Evolutionary conservation across 768 basidiomycete genomes (phyloP).

Genomic region (Clitopilus hobsonii): DNA sequence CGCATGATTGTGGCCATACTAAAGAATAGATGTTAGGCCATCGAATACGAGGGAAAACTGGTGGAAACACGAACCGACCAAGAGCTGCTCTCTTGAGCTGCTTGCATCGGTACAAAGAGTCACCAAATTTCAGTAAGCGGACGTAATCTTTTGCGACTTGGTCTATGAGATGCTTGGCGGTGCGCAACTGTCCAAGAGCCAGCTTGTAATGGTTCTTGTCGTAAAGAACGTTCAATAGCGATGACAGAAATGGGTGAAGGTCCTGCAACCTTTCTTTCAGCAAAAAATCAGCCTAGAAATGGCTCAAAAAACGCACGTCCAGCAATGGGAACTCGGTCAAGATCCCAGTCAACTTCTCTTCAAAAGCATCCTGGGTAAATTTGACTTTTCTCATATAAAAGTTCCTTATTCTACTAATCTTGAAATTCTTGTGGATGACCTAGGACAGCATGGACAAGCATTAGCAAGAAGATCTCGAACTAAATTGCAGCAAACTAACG

Average conservation of each 20-base stretch:
- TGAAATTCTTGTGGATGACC: constrained; percentile 99
- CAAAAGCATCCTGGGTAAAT: constrained; percentile 95
- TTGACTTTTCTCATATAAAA: constrained; percentile 99
- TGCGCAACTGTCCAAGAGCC: constrained; percentile 94
- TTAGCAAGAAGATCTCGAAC: constrained; percentile 2
- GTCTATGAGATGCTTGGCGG: constrained; percentile 93
- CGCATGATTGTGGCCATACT: constrained; percentile 99
- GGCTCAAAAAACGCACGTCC: constrained; percentile 62
- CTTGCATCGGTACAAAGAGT: constrained; percentile 96
- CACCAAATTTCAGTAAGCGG: constrained; percentile 95
- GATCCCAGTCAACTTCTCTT: constrained; percentile 92
- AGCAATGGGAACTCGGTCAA: constrained; percentile 96
- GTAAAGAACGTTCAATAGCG: constrained; percentile 96
- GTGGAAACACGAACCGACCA: constrained; percentile 73
- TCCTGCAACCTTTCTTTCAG: constrained; percentile 37
- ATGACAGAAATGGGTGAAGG: constrained; percentile 93
- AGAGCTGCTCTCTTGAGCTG: constrained; percentile 97
- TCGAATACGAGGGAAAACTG: background rate
- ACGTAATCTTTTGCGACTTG: constrained; percentile 97
- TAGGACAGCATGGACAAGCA: constrained; percentile 21
- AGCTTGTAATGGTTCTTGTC: constrained; percentile 99
- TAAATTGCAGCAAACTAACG: constrained; percentile 33
- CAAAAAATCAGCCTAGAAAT: constrained; percentile 19
- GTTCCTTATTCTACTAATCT: constrained; percentile 96
- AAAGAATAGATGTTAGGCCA: constrained; percentile 7